Evolutionary conservation across 306 rosid species (phyloP).

Genomic region (Pterocarpus macrocarpus): DNA sequence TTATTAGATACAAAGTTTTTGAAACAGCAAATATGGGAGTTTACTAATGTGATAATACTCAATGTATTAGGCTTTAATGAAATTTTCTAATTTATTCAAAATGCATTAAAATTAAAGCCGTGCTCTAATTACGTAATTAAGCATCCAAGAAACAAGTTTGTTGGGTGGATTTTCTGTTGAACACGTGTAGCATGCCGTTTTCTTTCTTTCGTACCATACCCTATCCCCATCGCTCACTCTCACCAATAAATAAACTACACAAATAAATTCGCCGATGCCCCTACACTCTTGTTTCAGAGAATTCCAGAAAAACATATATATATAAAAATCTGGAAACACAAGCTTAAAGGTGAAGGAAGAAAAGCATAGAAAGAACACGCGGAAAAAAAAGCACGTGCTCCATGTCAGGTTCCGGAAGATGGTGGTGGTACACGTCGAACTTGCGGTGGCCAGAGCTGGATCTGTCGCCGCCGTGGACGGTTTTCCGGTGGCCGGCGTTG

Average conservation of each 20-base stretch:
- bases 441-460: constrained; percentile 58
- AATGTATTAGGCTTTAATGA: no score
- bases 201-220: neutral
- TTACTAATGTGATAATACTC: no score
- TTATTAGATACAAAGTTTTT: no score
- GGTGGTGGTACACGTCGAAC: constrained; percentile 46
- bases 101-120: no score
- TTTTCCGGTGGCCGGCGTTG: constrained; percentile 55
- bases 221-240: neutral
- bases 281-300: neutral
- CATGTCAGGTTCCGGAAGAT: constrained; percentile 14
- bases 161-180: neutral
- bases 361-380: neutral
- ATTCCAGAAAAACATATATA: neutral
- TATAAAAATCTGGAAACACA: no score
- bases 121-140: no score
- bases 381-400: constrained; percentile 4
- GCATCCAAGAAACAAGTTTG: neutral
- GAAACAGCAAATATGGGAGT: no score
- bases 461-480: constrained; percentile 38
- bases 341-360: neutral
- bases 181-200: neutral
- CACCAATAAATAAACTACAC: no score
- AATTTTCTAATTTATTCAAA: no score
- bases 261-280: neutral